These are phyloP conservation scores for Arctostaphylos glauca DNA, from an alignment of 148 eudicot species.

Conservation along the genomic window DNA sequence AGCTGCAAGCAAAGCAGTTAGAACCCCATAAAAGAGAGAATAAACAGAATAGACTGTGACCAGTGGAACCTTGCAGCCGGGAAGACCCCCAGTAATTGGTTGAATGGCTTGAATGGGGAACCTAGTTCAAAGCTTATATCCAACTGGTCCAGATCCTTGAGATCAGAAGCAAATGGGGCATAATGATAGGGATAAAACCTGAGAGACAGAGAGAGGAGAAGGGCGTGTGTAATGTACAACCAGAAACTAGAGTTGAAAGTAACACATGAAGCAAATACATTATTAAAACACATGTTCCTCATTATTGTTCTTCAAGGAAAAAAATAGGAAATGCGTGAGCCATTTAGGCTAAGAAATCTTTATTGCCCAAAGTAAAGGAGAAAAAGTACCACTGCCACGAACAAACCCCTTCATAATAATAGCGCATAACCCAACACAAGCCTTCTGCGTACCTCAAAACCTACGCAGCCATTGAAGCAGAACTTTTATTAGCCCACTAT, in stretches of 20 bases:
- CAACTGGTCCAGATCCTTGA: constrained; percentile 62
- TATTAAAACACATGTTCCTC: not conserved
- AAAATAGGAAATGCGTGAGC: not conserved
- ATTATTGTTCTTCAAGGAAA: not conserved
- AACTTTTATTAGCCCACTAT: not conserved
- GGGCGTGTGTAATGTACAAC: not conserved
- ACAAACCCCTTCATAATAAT: constrained; percentile 97
- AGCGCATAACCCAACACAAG: constrained; percentile 95
- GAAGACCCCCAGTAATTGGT: constrained; percentile 92
- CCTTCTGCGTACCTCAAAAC: constrained; percentile 85
- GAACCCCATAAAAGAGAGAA: constrained; percentile 19
- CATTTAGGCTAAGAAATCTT: not conserved
- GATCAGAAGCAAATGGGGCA: constrained; percentile 99
- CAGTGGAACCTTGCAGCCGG: constrained; percentile 88
- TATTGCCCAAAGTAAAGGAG: not conserved
- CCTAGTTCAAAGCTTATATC: constrained; percentile 80
- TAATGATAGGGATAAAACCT: constrained; percentile 99
- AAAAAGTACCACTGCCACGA: constrained; percentile 85
- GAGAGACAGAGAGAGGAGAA: constrained; percentile 1
- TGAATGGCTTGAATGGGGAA: constrained; percentile 89
- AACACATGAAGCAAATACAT: not conserved
- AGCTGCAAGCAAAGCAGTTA: constrained; percentile 51
- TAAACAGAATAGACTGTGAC: not conserved
- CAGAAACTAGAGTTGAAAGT: not conserved
- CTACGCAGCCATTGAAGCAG: constrained; percentile 33